Evolutionary conservation across 352 stramenopile genomes (phyloP), one percentile per base, ranked within the genome.

Genomic region (Elongisporangium prolatum): DNA sequence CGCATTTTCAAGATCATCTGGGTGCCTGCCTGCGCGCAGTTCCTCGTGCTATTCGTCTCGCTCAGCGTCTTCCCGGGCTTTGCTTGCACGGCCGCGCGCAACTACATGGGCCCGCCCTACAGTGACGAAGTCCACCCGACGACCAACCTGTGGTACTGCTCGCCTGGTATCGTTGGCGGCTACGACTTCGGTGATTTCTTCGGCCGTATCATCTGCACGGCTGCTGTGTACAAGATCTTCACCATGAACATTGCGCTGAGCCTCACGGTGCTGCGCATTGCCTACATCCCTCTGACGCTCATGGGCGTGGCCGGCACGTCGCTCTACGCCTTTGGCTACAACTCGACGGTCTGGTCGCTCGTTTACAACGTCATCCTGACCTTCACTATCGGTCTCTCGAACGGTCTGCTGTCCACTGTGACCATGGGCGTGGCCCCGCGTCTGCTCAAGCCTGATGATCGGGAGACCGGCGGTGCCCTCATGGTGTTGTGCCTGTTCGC

Each of bases 181-280:
- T 88, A 83, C 72, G 85, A 85, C 75, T 84, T 78, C 66, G 77
- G 77, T 8, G 77, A 88, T 59, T 83, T 82, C 55, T 65, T 87
- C 50, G 80, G 74, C 4, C 74, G 77, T 38, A 54, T 88, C 21
- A 49, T 86, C 40, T 85, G 61, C 40, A 66, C 67, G 7, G 75
- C 72, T 24, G 62, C 69, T 10, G 69, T 80, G 21, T 86, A 81
- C 67, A 84, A 80, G 51, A 49, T 82, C 24, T 82, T 88, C 47
- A 84, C 64, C 21, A 77, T 80, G 61, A 67, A 80, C 48, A 65
- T 69, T 17, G 81, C 66, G 21, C 63, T 86, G 2, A 37, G 59
- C 18, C 57, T 80, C 0, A 78, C 71, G 7, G 50, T 85, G n/a
- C 17, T 74, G 17, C 77, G 80, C 28, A 60, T 84, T 52, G 69